A percentile compares a stretch with the other conserved stretches of the same genome.
Conservation (phyloP, 148 eudicot genomes). For the Rhododendron simsii region DNA sequence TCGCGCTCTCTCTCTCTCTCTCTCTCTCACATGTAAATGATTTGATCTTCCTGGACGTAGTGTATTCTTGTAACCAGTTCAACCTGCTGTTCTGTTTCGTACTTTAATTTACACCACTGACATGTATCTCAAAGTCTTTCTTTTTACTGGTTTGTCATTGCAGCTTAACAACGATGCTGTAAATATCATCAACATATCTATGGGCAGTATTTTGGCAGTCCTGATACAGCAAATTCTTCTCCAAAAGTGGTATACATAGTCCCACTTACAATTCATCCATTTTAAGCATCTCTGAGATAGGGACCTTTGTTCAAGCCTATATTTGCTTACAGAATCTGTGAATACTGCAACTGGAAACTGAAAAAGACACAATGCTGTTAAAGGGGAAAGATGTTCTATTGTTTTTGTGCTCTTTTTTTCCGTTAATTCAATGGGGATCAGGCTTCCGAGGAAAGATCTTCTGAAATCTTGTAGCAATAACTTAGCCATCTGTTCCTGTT, state of each 20-base stretch:
- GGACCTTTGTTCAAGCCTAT: neutral
- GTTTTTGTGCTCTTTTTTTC: neutral
- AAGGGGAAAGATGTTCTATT: neutral
- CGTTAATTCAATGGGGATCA: neutral
- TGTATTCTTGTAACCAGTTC: neutral
- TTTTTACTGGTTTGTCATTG: slow-evolving; percentile 10
- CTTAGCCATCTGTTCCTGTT: neutral
- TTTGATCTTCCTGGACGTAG: neutral
- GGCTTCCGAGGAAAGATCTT: neutral
- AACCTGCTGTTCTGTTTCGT: neutral
- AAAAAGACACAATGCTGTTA: neutral
- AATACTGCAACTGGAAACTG: neutral
- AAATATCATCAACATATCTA: slow-evolving; percentile 79
- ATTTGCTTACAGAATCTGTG: neutral
- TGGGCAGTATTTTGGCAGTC: slow-evolving; percentile 75
- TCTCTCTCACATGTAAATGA: neutral
- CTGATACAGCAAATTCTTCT: slow-evolving; percentile 55
- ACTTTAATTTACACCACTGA: neutral
- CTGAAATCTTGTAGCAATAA: neutral
- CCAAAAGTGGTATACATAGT: slow-evolving; percentile 30
- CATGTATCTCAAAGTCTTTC: neutral
- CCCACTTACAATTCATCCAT: neutral
- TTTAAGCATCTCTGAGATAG: neutral
- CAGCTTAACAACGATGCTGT: slow-evolving; percentile 93
- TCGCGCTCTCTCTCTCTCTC: neutral